Base-by-base conservation (phyloP, 176 grass and related monocot genomes). In the Pontederia crassipes region DNA sequence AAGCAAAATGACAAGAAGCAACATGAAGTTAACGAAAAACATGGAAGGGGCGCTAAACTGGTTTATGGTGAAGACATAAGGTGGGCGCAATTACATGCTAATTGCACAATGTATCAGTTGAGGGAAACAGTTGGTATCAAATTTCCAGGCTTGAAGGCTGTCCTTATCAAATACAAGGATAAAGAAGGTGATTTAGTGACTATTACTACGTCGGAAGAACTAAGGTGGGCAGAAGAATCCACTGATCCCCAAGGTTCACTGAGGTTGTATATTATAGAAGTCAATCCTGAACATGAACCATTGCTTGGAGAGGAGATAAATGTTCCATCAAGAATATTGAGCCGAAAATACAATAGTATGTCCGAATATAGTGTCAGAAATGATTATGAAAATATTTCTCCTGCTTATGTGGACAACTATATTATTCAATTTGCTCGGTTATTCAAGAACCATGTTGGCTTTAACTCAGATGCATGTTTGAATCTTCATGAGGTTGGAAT, bases 141-240 rank as follows among this genome's bases (percentile, higher is more conserved):
- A 72, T 97, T 88, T 75, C 81, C 93, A 0, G 73, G 84, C 13
- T 65, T 88, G 52, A 97, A 78, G 75, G 76, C 79, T 12, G 68
- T 91, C 73, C 79, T 91, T 66, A 59, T 97, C 65, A 97, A 97
- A 71, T 97, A 97, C 59, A 86, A 77, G 76, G 93, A 97, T 74
- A 97, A 58, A 69, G 93, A 97, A 61, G 93, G 93, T 9, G 93
- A 97, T 61, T 79, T 97, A 64, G 93, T 97, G 62, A 97, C 93
- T 28, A 91, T 97, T 66, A 97, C 93, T n/a, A 78, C 87, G 16
- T 57, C 76, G 0, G 84, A 97, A 72, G 93, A 97, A 49, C 65
- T 97, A 28, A 78, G 80, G 26, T 97, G 87, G 81, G 93, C 85
- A 1, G 87, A 88, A 73, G 84, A 91, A 6, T 77, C 83, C 0